Evolutionary conservation across 139 green algal species (phyloP).

Genomic region (Limnomonas spitsbergensis): DNA sequence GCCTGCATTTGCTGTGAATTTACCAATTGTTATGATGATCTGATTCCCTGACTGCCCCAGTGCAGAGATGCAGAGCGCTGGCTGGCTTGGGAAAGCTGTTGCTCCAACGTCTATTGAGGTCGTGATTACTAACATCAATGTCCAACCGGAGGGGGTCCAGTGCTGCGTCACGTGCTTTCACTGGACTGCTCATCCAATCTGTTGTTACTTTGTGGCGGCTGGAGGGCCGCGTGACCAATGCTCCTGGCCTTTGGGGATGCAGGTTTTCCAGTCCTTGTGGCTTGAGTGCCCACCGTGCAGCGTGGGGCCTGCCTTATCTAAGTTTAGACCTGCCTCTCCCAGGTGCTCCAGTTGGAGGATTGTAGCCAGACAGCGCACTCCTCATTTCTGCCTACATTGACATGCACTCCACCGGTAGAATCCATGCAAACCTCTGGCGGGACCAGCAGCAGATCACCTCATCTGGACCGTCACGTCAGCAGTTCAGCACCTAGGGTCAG

Average conservation of each 20-base stretch:
- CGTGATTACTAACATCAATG: conserved; percentile 76
- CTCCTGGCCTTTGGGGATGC: conserved; percentile 4
- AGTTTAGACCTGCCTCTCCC: neutral
- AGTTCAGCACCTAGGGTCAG: too few species aligned
- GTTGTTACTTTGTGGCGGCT: neutral
- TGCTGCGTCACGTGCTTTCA: conserved; percentile 85
- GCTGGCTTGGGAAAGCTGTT: conserved; percentile 91
- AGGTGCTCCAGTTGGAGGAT: neutral
- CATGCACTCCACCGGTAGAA: neutral
- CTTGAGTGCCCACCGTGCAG: neutral
- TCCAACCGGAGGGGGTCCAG: conserved; percentile 68
- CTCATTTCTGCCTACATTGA: neutral
- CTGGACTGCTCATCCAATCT: conserved; percentile 88
- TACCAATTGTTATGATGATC: neutral
- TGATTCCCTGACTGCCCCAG: conserved; percentile 9
- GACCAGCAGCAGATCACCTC: neutral
- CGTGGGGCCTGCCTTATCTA: neutral
- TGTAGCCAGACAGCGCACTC: too few species aligned
- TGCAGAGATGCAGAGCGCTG: neutral
- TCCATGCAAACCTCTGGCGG: neutral
- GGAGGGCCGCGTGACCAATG: conserved; percentile 4
- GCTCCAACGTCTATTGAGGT: conserved; percentile 84
- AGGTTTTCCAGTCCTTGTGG: neutral
- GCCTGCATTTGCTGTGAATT: neutral
- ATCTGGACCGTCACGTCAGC: neutral